Evolutionary conservation across 2,329 filamentous ascomycete genomes (phyloP), one percentile per base, ranked within the genome.

Genomic region (Exophiala sp.): DNA sequence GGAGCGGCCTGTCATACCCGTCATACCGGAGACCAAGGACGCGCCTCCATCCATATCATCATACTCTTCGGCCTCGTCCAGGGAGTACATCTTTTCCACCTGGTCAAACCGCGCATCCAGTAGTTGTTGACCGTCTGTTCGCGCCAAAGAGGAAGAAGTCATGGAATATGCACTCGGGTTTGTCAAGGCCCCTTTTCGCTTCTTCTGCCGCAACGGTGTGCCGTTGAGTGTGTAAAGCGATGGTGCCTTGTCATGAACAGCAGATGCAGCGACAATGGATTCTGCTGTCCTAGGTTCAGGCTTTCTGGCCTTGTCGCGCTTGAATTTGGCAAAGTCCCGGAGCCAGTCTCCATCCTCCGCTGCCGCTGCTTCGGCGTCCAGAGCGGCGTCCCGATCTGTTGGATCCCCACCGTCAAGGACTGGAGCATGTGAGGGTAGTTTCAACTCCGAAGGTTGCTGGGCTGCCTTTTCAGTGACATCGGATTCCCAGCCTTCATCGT

Each of bases 321-420:
- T 96, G 79, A 95, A 97, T 68, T 94, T 89, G 64, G 89, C 88
- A 74, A 96, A 97, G 65, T 96, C 88, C 52, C 87, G 84, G 72
- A 97, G 80, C 91, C 94, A 99, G 63, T 89, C 87, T 57, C 89
- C 87, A 51, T 88, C 85, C 12, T 87, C 83, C 24, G 85, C 81
- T 3, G 65, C 54, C 4, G 63, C 63, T 8, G 57, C 40, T 42
- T 61, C 63, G 35, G 61, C 58, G 20, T 58, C 54, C 3, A 52
- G 47, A 24, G 43, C 14, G 10, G 46, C 24, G 5, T 39, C 16
- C 16, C 50, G 50, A n/a, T 46, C 41, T 12, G 16, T 24, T 14
- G 10, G 14, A 12, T 39, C 36, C 21, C 11, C 47, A 10, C 38
- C 34, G 8, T 48, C 40, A 10, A 36, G 29, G 2, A 14, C 29